These are phyloP conservation scores for Chrysosporium queenslandicum DNA, from an alignment of 2,329 filamentous ascomycete genomes.

Conservation along the genomic window DNA sequence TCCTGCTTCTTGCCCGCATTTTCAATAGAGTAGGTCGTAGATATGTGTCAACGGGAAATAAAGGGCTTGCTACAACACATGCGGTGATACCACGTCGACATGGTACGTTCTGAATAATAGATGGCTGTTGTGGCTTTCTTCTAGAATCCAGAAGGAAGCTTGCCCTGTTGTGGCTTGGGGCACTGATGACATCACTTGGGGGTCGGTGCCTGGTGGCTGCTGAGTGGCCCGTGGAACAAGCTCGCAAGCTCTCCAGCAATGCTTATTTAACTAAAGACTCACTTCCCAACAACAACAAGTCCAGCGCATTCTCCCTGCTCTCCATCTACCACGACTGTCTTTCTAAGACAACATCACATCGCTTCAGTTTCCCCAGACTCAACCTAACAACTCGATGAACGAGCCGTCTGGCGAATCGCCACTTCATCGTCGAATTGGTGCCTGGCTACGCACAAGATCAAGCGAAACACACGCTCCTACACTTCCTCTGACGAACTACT, in stretches of 20 bases:
- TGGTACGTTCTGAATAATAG: no score
- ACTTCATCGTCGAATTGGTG: slow-evolving; percentile 6
- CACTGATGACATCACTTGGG: not conserved
- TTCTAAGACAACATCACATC: not conserved
- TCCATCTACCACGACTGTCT: not conserved
- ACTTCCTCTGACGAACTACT: not conserved
- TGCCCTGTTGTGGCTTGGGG: no score
- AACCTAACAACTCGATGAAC: slow-evolving; percentile 6
- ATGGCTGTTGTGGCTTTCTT: no score
- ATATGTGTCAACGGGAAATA: no score
- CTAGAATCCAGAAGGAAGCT: no score
- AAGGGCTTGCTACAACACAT: no score
- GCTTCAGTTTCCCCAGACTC: not conserved
- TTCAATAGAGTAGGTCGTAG: no score
- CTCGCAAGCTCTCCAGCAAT: slow-evolving; percentile 2
- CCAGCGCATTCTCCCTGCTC: not conserved
- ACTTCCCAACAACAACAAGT: slow-evolving; percentile 1
- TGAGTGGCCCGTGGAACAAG: not conserved
- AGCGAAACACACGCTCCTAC: not conserved
- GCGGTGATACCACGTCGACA: no score
- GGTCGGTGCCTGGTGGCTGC: not conserved
- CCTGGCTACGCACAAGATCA: slow-evolving; percentile 5
- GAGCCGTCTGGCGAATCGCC: slow-evolving; percentile 2
- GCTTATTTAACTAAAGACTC: not conserved
- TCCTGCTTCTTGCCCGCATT: no score